These are phyloP conservation scores for Fraxinus xanthoxyloides DNA, from an alignment of 305 asterid genomes.

Conservation along the genomic window DNA sequence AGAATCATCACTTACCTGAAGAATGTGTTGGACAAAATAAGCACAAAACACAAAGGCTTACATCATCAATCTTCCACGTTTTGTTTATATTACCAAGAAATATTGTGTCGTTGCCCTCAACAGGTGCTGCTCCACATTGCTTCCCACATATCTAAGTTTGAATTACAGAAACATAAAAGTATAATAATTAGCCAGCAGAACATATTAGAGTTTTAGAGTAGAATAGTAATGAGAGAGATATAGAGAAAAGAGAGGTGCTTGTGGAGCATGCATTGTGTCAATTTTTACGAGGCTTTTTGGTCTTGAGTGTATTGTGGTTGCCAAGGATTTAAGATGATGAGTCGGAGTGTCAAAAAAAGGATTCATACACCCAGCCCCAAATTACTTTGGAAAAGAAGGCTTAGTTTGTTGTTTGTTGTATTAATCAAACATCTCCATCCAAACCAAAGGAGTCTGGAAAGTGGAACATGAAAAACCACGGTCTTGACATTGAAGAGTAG, in stretches of 20 bases:
- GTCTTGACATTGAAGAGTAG: background rate
- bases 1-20: conserved; percentile 24
- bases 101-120: conserved; percentile 69
- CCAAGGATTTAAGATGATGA: background rate
- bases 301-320: background rate
- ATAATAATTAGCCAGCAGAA: conserved; percentile 21
- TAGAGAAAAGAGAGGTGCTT: background rate
- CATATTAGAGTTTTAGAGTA: background rate
- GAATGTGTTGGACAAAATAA: conserved; percentile 15
- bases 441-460: background rate
- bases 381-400: background rate
- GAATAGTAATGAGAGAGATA: background rate
- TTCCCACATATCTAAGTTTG: conserved; percentile 64
- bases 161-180: conserved; percentile 20
- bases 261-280: background rate
- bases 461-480: background rate
- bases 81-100: conserved; percentile 67
- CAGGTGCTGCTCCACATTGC: conserved; percentile 48
- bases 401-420: background rate
- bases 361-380: background rate
- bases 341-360: background rate
- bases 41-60: conserved; percentile 40
- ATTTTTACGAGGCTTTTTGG: background rate
- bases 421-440: background rate
- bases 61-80: conserved; percentile 66